Percentiles rank a stretch among this genome's conserved stretches.
Conservation (phyloP, 768 basidiomycete genomes). For the Ephemerocybe angulata region DNA sequence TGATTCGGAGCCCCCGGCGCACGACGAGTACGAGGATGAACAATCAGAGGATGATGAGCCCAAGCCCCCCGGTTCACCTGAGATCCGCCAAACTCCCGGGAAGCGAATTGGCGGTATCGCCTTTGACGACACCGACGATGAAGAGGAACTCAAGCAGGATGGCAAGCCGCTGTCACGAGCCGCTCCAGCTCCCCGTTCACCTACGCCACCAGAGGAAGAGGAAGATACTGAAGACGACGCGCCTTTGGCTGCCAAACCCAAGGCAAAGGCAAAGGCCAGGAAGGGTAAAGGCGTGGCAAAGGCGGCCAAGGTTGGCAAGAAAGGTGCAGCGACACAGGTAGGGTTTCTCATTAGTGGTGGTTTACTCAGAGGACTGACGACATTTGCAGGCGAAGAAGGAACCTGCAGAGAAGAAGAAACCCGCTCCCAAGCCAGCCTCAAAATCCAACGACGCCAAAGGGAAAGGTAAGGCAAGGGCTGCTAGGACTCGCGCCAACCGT, state of each 20-base stretch:
- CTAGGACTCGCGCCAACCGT: constrained; percentile 4
- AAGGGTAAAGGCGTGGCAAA: constrained; percentile 15
- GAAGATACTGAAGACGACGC: constrained; percentile 30
- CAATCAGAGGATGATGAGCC: too few relatives aligned
- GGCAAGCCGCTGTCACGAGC: background rate
- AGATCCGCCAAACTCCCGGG: background rate
- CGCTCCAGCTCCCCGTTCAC: background rate
- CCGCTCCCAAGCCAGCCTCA: background rate
- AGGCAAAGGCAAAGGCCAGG: constrained; percentile 6
- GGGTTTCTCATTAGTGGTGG: too few relatives aligned
- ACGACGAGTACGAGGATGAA: background rate
- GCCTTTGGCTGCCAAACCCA: constrained; percentile 33
- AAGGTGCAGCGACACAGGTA: background rate
- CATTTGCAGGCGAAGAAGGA: background rate
- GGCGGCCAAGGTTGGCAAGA: background rate
- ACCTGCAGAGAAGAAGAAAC: background rate
- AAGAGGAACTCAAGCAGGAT: background rate
- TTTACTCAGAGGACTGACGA: too few relatives aligned
- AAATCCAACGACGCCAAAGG: constrained; percentile 5
- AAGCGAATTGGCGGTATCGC: background rate
- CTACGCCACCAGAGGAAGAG: constrained; percentile 11
- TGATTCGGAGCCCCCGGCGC: constrained; percentile 55
- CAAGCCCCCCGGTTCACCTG: too few relatives aligned
- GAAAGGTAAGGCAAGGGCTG: constrained; percentile 1
- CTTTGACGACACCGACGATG: background rate